Percentiles rank a stretch among this genome's conserved stretches.
Conservation (phyloP, 805 yeast species). For the Candida methanosorbosa region DNA sequence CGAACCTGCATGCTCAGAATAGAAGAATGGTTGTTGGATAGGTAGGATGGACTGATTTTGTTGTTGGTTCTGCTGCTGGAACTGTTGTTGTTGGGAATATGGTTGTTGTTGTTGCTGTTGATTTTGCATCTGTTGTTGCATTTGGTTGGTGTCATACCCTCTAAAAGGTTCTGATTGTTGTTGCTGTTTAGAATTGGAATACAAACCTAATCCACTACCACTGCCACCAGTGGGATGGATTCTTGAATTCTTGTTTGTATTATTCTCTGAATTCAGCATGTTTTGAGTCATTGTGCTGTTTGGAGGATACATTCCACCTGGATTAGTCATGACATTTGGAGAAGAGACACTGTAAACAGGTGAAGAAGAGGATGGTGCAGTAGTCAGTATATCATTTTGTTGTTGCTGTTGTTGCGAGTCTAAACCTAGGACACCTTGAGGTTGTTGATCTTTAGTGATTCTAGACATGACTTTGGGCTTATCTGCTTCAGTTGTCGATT, state of each 20-base stretch:
- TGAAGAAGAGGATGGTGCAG: background rate
- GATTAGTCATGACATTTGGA: background rate
- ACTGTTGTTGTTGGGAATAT: slow-evolving; percentile 10
- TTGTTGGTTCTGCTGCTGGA: too few relatives aligned
- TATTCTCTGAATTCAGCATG: background rate
- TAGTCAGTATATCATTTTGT: too few relatives aligned
- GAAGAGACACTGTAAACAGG: too few relatives aligned
- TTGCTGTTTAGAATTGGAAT: too few relatives aligned
- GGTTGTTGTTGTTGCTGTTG: slow-evolving; percentile 3
- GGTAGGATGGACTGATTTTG: slow-evolving; percentile 8
- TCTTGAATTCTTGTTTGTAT: too few relatives aligned
- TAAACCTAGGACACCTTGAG: too few relatives aligned
- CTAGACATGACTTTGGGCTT: too few relatives aligned
- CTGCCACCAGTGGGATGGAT: too few relatives aligned
- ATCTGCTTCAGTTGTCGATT: background rate
- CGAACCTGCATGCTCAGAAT: slow-evolving; percentile 86
- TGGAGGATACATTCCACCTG: background rate
- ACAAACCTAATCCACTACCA: too few relatives aligned
- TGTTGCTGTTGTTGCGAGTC: background rate
- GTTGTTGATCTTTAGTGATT: too few relatives aligned
- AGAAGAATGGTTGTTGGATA: slow-evolving; percentile 72
- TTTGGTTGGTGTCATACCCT: slow-evolving; percentile 1
- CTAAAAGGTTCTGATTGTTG: background rate
- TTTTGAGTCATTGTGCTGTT: background rate
- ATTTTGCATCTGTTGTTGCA: slow-evolving; percentile 1